Evolutionary conservation across 2,329 filamentous ascomycete species (phyloP).

Genomic region (Exophiala sp.): DNA sequence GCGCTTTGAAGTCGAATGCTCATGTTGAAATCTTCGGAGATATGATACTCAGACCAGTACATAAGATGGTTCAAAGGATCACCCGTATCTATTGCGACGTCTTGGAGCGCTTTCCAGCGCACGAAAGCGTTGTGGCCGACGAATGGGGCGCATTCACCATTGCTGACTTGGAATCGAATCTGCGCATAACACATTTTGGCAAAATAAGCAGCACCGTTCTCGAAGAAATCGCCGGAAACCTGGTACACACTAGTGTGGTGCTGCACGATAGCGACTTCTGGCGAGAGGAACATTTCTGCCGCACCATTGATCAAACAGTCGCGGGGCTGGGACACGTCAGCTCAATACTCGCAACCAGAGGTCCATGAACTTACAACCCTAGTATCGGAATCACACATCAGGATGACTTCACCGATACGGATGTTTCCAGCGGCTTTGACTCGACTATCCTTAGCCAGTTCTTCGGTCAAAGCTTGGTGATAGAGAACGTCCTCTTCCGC

Average conservation of each 20-base stretch:
- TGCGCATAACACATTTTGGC: constrained; percentile 72
- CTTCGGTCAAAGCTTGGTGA: constrained; percentile 40
- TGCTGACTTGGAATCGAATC: constrained; percentile 66
- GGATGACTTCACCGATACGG: constrained; percentile 73
- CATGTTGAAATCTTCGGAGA: constrained; percentile 77
- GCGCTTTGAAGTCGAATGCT: constrained; percentile 65
- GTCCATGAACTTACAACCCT: constrained; percentile 43
- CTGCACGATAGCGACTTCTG: constrained; percentile 67
- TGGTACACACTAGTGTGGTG: constrained; percentile 73
- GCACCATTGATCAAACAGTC: constrained; percentile 67
- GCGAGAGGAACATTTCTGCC: constrained; percentile 66
- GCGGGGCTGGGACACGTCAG: constrained; percentile 38
- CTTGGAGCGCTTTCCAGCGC: constrained; percentile 62
- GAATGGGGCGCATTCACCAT: constrained; percentile 69
- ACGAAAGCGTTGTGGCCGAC: constrained; percentile 75
- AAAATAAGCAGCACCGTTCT: constrained; percentile 73
- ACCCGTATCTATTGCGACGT: constrained; percentile 54
- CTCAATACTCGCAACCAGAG: no score
- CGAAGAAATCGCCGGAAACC: constrained; percentile 67
- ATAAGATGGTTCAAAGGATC: constrained; percentile 50
- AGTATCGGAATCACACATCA: constrained; percentile 68
- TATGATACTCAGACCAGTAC: constrained; percentile 71
- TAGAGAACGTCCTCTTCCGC: constrained; percentile 23
- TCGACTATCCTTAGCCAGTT: constrained; percentile 48
- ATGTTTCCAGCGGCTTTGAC: constrained; percentile 75